phyloP scores from a whole-genome alignment of 2,329 filamentous ascomycete species.

The Beauveria caledonica region DNA sequence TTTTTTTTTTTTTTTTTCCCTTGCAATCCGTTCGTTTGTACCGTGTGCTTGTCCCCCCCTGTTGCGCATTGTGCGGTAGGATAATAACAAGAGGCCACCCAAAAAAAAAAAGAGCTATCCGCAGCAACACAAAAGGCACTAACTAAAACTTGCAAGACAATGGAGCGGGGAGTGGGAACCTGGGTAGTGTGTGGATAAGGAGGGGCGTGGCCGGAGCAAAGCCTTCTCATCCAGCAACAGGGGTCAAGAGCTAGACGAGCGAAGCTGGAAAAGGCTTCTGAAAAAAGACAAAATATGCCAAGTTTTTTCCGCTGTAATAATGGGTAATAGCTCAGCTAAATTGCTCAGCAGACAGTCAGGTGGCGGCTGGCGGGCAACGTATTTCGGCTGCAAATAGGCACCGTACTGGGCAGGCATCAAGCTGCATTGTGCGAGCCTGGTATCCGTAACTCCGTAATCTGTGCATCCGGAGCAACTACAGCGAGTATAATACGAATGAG shows the following conservation, averaged over 20 bases:
- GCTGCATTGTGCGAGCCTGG: too few species aligned
- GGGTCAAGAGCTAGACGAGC: not conserved
- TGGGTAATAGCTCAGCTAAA: too few species aligned
- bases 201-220: not conserved
- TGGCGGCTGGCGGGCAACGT: too few species aligned
- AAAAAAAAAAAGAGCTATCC: not conserved
- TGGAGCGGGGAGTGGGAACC: not conserved
- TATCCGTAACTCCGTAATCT: too few species aligned
- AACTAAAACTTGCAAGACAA: not conserved
- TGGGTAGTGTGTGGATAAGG: not conserved
- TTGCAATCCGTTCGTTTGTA: not conserved
- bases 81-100: not conserved
- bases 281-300: too few species aligned
- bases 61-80: not conserved
- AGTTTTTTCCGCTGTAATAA: too few species aligned
- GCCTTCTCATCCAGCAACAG: not conserved
- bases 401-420: too few species aligned
- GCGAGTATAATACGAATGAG: too few species aligned
- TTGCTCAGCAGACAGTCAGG: too few species aligned
- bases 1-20: not conserved
- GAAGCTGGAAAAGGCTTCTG: not conserved
- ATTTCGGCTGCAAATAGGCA: too few species aligned
- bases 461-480: too few species aligned
- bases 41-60: not conserved
- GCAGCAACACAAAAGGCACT: conserved; percentile 1